Base-by-base conservation (phyloP, 2,329 filamentous ascomycete genomes). In the Neopestalotiopsis sp. region DNA sequence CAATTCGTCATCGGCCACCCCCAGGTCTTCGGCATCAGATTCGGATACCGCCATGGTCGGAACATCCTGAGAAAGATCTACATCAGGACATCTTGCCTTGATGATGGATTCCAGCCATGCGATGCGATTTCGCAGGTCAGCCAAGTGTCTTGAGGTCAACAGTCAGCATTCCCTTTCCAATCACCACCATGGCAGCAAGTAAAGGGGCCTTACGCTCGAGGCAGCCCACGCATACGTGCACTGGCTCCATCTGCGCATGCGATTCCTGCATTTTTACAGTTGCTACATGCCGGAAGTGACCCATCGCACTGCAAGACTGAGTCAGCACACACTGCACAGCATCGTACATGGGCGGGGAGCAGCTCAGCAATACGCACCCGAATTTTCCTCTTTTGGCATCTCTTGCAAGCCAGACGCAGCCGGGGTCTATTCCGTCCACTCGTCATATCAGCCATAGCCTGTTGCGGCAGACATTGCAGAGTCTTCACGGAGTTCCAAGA, bases 351-450 rank as follows among this genome's bases (percentile, higher is more conserved):
- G 40, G 14, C 7, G 4, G 34, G 20, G 14, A 12, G 14, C 56
- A n/a, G 24, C 38, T 30, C n/a, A 9, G 30, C n/a, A 1, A 28
- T 24, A 71, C 79, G 30, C 76, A 84, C 83, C 60, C 81, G 81
- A 72, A 86, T 86, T 75, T 87, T 87, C 32, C 85, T 79, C 57
- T 82, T 77, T 69, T 87, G 84, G 67, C 85, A 87, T 28, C 63
- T 24, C 6, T 49, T 30, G 12, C 63, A 65, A 32, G 63, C 63
- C 63, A 65, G 14, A 20, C 45, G n/a, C 13, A 65, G 20, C n/a
- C 42, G 63, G 24, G 20, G 32, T 10, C 45, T 10, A n/a, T 28
- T 65, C 40, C 45, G 63, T 24, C 14, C 30, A 14, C 32, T 32
- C 30, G 30, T 17, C 32, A 59, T 30, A 34, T 30, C 57, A 24